A percentile compares a stretch with the other conserved stretches of the same genome.
These are phyloP conservation scores for Colletotrichum truncatum DNA, from an alignment of 2,329 filamentous ascomycete genomes.

Conservation along the genomic window DNA sequence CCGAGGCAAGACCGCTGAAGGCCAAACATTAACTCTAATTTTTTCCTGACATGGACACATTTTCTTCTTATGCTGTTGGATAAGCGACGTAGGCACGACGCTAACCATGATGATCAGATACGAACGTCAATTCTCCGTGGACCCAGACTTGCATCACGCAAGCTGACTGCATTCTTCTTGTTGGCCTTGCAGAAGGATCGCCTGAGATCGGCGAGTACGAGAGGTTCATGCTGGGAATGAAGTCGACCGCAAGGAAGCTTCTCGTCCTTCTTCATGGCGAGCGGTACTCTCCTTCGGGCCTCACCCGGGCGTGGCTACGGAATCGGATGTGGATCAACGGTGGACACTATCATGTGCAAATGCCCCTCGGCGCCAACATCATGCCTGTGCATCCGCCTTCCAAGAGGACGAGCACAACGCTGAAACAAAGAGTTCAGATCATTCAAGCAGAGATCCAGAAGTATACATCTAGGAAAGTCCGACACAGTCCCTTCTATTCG, in stretches of 20 bases:
- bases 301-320: slow-evolving; percentile 88
- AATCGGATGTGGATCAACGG: slow-evolving; percentile 99
- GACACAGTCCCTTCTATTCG: slow-evolving; percentile 88
- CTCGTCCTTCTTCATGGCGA: slow-evolving; percentile 90
- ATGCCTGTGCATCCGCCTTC: slow-evolving; percentile 80
- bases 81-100: neutral
- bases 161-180: slow-evolving; percentile 93
- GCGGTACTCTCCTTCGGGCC: slow-evolving; percentile 83
- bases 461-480: slow-evolving; percentile 93
- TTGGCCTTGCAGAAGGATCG: slow-evolving; percentile 90
- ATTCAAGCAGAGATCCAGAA: slow-evolving; percentile 98
- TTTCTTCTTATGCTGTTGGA: slow-evolving; percentile 17
- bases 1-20: slow-evolving; percentile 64
- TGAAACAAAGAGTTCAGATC: slow-evolving; percentile 94
- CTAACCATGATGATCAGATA: slow-evolving; percentile 68
- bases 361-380: slow-evolving; percentile 82
- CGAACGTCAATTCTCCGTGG: slow-evolving; percentile 96
- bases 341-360: slow-evolving; percentile 96
- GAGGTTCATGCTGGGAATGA: slow-evolving; percentile 94
- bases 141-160: slow-evolving; percentile 98
- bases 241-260: slow-evolving; percentile 94
- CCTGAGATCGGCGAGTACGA: slow-evolving; percentile 96
- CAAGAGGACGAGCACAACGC: slow-evolving; percentile 82
- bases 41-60: slow-evolving; percentile 65
- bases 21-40: slow-evolving; percentile 70